Base-by-base conservation (phyloP, 768 basidiomycete species). In the Rhodotorula toruloides region DNA sequence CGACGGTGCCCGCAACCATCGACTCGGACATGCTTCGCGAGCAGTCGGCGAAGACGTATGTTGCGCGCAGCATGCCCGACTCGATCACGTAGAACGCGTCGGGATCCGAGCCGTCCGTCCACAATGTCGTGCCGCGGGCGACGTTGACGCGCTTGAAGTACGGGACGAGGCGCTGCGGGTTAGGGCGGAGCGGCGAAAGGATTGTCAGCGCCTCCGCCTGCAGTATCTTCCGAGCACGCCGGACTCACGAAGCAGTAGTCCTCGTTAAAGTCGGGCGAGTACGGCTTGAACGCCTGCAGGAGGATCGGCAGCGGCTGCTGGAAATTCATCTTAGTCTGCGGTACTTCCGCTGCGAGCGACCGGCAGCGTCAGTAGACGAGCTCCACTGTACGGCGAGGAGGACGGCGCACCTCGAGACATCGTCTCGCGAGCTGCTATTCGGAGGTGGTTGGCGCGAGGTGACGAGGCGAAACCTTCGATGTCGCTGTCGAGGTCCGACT, bases 11-110 rank as follows among this genome's bases (percentile, higher is more conserved):
- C 4, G 71, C 65, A 22, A 74, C 65, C 73, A 74, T 74, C 22
- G 57, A 58, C 47, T 74, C 71, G 50, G 40, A 58, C 29, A 74
- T 65, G 17, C 29, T 50, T 60, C 62, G 56, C 54, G 91, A 85
- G 10, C 78, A 76, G 32, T 83, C 82, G 11, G 83, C 79, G 75
- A 91, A 93, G 50, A 80, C 77, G 78, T 97, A 98, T 27, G 82
- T 83, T 0, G 93, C 94, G 16, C 89, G 82, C 39, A 99, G 81
- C 39, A 91, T 84, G 13, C 94, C 94, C 0, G 86, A 83, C 72
- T 96, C 87, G 71, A 99, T 86, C 73, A 98, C 82, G 79, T 93
- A 97, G 34, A 97, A 65, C 71, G 61, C 54, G 73, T 91, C 87
- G 0, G 92, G 82, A 0, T 77, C 75, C 56, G 92, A 90, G n/a